A percentile compares a stretch with the other conserved stretches of the same genome.
Evolutionary conservation across 164 flowering plant genomes (phyloP).

Genomic region (Chimonanthus praecox): DNA sequence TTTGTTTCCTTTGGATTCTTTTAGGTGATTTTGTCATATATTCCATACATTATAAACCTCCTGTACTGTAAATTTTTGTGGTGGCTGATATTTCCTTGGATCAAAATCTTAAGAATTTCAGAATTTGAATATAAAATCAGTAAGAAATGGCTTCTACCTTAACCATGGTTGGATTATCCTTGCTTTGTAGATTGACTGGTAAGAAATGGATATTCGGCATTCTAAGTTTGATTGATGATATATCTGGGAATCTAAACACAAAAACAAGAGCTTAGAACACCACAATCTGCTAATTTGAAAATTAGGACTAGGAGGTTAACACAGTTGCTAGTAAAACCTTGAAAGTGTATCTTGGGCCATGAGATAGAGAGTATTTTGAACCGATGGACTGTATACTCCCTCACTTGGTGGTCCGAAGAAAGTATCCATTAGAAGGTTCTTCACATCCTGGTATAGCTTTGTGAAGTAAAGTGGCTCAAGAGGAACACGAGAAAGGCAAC

Average conservation of each 20-base stretch:
- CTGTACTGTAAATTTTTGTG: no score
- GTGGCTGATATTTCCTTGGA: background rate
- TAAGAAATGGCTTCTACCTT: slow-evolving; percentile 43
- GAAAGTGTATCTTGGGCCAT: slow-evolving; percentile 73
- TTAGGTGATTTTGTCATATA: no score
- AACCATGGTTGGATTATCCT: slow-evolving; percentile 57
- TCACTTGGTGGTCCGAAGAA: slow-evolving; percentile 78
- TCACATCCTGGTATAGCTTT: slow-evolving; percentile 58
- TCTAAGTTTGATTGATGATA: slow-evolving; percentile 61
- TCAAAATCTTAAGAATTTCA: background rate
- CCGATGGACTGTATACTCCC: slow-evolving; percentile 96
- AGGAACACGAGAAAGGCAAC: slow-evolving; percentile 42
- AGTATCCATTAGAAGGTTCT: slow-evolving; percentile 53
- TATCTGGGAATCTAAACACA: slow-evolving; percentile 62
- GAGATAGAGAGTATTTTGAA: slow-evolving; percentile 77
- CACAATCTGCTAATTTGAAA: background rate
- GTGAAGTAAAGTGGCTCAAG: slow-evolving; percentile 46
- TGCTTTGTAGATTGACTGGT: slow-evolving; percentile 80
- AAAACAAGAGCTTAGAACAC: background rate
- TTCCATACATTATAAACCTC: no score
- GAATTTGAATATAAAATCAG: background rate
- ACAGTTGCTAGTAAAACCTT: slow-evolving; percentile 41
- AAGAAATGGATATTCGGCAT: slow-evolving; percentile 98
- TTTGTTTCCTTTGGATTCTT: no score
- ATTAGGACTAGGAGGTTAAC: background rate